Evolutionary conservation across 129 eudicot genomes (phyloP), one percentile per base, ranked within the genome.

Genomic region (Chrysanthemum seticuspe): DNA sequence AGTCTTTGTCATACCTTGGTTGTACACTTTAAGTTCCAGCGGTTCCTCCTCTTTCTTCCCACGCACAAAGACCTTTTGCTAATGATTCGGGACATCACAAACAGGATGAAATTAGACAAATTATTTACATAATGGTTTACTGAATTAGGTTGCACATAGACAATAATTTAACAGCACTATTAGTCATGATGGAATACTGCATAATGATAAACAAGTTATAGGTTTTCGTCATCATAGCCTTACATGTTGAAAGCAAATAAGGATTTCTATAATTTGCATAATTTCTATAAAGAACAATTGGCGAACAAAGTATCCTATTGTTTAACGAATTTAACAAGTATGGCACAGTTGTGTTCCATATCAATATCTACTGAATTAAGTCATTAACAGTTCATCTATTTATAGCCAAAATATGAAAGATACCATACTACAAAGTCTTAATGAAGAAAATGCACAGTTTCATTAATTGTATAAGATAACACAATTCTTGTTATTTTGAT

Each of bases 1-100:
- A 34, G 98, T 92, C 87, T 92, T 89, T 60, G 83, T 58, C 95
- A 92, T 82, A 14, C 98, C 96, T 62, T 92, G 96, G 67, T 92
- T 84, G 87, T 80, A 89, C 23, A 89, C 96, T 21, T 87, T 85
- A 14, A 92, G 70, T 71, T 89, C 96, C 62, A 85, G 67, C 57
- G 89, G 82, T 64, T 82, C 76, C 65, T 85, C 90, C 76, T 82
- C 84, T 74, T 85, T 82, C 76, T 84, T 82, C 19, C 81, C 90
- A 65, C 78, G 83, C 10, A 89, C 95, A 71, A 85, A 86, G 21
- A 92, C 96, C 82, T 67, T 92, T 85, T 89, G 96, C 91, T 89
- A 65, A 53, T 49, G 10, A 71, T 15, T 65, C 40, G 15, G 6
- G 45, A 12, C 54, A 78, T 55, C 29, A 45, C 44, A 65, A 54